These are phyloP conservation scores for Parasitella parasitica DNA, from an alignment of 371 early-diverging fungal genomes.

Conservation along the genomic window DNA sequence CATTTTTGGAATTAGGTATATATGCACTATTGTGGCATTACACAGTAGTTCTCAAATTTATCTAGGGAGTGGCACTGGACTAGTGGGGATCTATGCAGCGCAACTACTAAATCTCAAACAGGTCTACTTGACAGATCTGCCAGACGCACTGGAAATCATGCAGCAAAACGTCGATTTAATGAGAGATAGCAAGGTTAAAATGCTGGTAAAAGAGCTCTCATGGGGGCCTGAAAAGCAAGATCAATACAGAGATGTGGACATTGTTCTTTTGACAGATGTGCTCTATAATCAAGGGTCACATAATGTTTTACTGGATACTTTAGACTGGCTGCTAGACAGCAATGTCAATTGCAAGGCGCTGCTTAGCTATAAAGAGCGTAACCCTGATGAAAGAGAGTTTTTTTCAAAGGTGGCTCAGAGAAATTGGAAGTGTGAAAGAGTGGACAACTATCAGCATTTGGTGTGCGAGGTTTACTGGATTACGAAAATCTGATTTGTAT, in stretches of 20 bases:
- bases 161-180: constrained; percentile 30
- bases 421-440: constrained; percentile 17
- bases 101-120: constrained; percentile 20
- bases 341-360: constrained; percentile 22
- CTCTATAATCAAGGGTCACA: constrained; percentile 47
- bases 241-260: constrained; percentile 20
- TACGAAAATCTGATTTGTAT: neutral
- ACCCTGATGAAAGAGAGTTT: constrained; percentile 45
- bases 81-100: constrained; percentile 44
- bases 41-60: too few relatives aligned
- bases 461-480: constrained; percentile 38
- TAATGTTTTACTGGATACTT: constrained; percentile 37
- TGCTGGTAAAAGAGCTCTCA: constrained; percentile 23
- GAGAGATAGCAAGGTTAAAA: neutral
- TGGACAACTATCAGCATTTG: constrained; percentile 10
- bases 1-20: constrained; percentile 34
- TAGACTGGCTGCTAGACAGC: constrained; percentile 28
- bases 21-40: too few relatives aligned
- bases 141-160: constrained; percentile 37
- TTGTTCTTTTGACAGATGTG: constrained; percentile 43
- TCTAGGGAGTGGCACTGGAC: constrained; percentile 49
- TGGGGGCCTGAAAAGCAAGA: constrained; percentile 29
- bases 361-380: constrained; percentile 40
- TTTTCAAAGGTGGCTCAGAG: constrained; percentile 31
- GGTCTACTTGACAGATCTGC: constrained; percentile 43